A percentile compares a stretch with the other conserved stretches of the same genome.
Conservation (phyloP, 2,329 filamentous ascomycete species). For the Colletotrichum lupini region DNA sequence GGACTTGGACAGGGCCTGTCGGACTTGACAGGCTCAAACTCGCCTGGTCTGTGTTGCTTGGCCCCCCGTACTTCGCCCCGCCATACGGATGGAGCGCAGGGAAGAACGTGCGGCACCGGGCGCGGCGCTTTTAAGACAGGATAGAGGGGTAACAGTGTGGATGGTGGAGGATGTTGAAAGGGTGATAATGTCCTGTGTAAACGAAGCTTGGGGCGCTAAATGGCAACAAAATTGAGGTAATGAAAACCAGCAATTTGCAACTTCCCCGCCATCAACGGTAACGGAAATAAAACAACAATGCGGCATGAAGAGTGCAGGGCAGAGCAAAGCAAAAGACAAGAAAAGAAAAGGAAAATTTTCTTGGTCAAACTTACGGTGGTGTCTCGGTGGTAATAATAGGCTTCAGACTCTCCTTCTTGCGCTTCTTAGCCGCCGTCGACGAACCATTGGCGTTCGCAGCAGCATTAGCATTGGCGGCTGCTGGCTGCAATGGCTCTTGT, state of each 20-base stretch:
- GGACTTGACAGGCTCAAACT: slow-evolving; percentile 12
- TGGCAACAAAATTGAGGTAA: slow-evolving; percentile 5
- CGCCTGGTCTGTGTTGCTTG: slow-evolving; percentile 3
- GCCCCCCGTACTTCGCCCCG: slow-evolving; percentile 28
- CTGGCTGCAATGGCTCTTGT: slow-evolving; percentile 31
- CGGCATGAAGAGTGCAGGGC: background rate
- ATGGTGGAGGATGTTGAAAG: slow-evolving; percentile 4
- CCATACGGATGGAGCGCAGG: slow-evolving; percentile 17
- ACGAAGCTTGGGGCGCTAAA: slow-evolving; percentile 12
- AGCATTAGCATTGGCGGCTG: slow-evolving; percentile 13
- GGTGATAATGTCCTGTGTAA: slow-evolving; percentile 18
- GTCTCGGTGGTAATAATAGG: slow-evolving; percentile 80
- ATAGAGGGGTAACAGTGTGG: slow-evolving; percentile 27
- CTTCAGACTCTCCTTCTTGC: slow-evolving; percentile 79
- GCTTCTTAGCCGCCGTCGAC: slow-evolving; percentile 66
- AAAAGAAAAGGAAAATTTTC: slow-evolving; percentile 15
- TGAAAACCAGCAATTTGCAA: slow-evolving; percentile 5
- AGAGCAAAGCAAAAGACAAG: slow-evolving; percentile 19
- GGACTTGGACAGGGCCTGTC: background rate
- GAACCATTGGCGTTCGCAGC: slow-evolving; percentile 24
- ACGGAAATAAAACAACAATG: background rate
- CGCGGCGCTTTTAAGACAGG: slow-evolving; percentile 21
- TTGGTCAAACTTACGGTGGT: slow-evolving; percentile 48
- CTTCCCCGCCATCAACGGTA: background rate
- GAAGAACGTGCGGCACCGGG: slow-evolving; percentile 26